Evolutionary conservation across 331 rosid genomes (phyloP), one percentile per base, ranked within the genome.

Genomic region (Rosa hybrid): DNA sequence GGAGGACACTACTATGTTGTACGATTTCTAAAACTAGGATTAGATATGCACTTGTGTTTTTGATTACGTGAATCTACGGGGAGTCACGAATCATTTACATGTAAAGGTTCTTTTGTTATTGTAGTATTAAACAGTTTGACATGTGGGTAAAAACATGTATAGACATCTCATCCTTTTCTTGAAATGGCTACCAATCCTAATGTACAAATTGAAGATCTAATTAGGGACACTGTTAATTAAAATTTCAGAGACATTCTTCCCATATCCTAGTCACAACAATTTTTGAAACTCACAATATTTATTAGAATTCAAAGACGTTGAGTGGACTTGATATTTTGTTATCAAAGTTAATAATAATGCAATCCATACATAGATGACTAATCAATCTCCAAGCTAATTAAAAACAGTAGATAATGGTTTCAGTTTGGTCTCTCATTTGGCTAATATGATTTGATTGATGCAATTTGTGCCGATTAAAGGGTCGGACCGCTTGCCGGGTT

Each of bases 401-500:
- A 5, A 27, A 25, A 63, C 41, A 62, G 8, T 18, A 20, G 39
- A 62, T 62, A 23, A 62, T 12, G 20, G 18, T 30, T 27, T 30
- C 12, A 34, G 7, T 44, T 21, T 23, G 84, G 91, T 91, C 92
- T 50, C 86, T 80, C 62, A 63, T 76, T 68, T 69, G 75, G 91
- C 69, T 86, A 83, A 88, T 91, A 89, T 27, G 89, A 92, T 83
- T 83, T 88, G 94, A 94, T 88, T 94, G 97, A 94, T 83, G 85
- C 80, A 88, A 87, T 85, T 48, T 82, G 59, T 74, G 80, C 65
- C 71, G 59, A 56, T 78, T 79, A 68, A 68, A 27, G 44, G 79
- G 77, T 78, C 13, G 67, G 86, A n/a, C 62, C 72, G 30, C 75
- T 79, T 78, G 64, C 71, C 62, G 78, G 88, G 81, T 89, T 84